Conservation (phyloP, 495 filamentous ascomycete species). For the Opeltia flavorubescens region DNA sequence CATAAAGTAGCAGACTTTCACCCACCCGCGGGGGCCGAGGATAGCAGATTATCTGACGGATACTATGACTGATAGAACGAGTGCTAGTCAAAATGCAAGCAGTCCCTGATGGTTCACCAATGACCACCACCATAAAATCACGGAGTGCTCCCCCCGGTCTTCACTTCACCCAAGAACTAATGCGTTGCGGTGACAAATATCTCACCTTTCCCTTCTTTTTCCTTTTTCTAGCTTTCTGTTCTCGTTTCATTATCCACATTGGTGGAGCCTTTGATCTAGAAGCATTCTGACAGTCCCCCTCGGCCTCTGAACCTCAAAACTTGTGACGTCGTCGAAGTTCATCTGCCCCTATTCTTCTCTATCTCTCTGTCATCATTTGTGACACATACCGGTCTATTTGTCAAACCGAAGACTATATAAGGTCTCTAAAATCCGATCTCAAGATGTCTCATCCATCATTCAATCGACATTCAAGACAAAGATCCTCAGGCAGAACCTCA, state of each 20-base stretch:
- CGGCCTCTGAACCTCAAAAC: no score
- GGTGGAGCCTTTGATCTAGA: no score
- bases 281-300: no score
- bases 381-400: not conserved
- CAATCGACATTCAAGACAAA: constrained; percentile 1
- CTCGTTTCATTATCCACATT: not conserved
- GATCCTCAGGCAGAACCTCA: constrained; percentile 1
- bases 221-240: not conserved
- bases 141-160: not conserved
- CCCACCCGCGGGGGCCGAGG: no score
- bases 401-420: not conserved
- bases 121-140: not conserved
- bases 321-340: not conserved
- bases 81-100: not conserved
- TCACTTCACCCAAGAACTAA: not conserved
- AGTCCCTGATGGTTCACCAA: no score
- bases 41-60: no score
- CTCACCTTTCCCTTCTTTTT: not conserved
- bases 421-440: not conserved
- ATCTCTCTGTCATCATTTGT: not conserved
- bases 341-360: not conserved
- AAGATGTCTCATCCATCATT: constrained; percentile 12
- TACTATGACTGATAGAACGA: no score
- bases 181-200: not conserved
- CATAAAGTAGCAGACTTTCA: no score